phyloP scores from a whole-genome alignment of 2,329 filamentous ascomycete genomes.

The Celoporthe dispersa region DNA sequence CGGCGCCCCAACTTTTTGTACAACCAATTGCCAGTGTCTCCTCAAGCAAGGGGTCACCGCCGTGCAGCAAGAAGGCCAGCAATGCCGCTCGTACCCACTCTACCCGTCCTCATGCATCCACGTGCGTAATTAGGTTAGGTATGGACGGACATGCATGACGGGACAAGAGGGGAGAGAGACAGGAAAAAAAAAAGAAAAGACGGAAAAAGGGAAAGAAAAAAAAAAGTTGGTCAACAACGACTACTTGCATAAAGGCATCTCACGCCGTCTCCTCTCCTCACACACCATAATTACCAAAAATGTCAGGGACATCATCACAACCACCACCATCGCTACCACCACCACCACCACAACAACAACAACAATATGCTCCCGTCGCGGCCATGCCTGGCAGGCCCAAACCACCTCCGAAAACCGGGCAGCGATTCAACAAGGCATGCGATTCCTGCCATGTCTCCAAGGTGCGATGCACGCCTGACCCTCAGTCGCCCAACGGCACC shows the following conservation, averaged over 20 bases:
- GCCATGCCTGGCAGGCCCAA: background rate
- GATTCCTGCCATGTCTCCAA: constrained; percentile 29
- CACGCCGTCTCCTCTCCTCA: background rate
- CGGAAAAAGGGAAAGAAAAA: background rate
- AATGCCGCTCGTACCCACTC: background rate
- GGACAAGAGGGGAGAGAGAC: background rate
- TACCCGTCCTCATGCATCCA: background rate
- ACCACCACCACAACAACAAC: background rate
- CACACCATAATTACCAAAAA: background rate
- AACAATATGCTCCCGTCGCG: constrained; percentile 1
- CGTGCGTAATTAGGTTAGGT: background rate
- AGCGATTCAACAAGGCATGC: constrained; percentile 28
- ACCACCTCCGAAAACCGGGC: constrained; percentile 12
- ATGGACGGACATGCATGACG: background rate
- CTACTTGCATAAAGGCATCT: background rate
- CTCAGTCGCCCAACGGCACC: constrained; percentile 23
- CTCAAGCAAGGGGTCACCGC: background rate
- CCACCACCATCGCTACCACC: background rate
- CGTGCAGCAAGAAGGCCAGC: background rate
- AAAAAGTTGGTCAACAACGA: background rate
- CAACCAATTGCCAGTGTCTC: background rate
- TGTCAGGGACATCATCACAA: background rate
- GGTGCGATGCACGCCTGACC: constrained; percentile 26
- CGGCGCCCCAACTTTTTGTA: background rate
- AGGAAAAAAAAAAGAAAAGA: background rate